Evolutionary conservation across 176 grass and related monocot species (phyloP).

Genomic region (Poa pratensis): DNA sequence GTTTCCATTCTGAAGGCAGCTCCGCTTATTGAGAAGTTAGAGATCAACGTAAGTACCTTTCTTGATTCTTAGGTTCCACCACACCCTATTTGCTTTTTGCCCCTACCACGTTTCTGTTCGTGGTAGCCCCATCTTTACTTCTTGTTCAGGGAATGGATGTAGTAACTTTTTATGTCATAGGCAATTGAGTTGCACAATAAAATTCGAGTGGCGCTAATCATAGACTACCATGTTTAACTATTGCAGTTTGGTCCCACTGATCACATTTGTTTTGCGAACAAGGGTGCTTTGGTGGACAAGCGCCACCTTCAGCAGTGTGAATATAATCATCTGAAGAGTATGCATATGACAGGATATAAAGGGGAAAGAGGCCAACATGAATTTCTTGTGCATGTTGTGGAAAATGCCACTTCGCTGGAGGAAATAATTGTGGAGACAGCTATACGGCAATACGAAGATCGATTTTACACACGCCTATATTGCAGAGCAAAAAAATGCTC

Average conservation of each 20-base stretch:
- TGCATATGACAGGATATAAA: not conserved
- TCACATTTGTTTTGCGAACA: not conserved
- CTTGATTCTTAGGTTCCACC: not conserved
- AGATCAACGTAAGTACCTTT: not conserved
- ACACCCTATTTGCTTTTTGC: not conserved
- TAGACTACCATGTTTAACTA: not conserved
- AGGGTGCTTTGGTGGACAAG: not conserved
- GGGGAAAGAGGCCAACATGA: not conserved
- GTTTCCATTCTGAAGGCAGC: not conserved
- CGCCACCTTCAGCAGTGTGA: not conserved
- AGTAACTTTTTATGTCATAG: not conserved
- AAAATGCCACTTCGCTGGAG: slow-evolving; percentile 10
- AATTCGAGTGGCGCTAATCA: not conserved
- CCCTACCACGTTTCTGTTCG: not conserved
- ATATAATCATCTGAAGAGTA: slow-evolving; percentile 18
- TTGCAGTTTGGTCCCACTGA: not conserved
- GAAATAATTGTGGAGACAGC: not conserved
- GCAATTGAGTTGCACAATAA: not conserved
- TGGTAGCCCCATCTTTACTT: not conserved
- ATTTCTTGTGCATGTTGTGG: slow-evolving; percentile 8
- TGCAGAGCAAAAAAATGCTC: not conserved
- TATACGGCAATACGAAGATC: not conserved
- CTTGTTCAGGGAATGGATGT: not conserved
- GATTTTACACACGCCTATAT: not conserved
- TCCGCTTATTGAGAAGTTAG: slow-evolving; percentile 20